These are phyloP conservation scores for Volvariella surrecta DNA, from an alignment of 1,284 basidiomycete genomes.

Conservation along the genomic window DNA sequence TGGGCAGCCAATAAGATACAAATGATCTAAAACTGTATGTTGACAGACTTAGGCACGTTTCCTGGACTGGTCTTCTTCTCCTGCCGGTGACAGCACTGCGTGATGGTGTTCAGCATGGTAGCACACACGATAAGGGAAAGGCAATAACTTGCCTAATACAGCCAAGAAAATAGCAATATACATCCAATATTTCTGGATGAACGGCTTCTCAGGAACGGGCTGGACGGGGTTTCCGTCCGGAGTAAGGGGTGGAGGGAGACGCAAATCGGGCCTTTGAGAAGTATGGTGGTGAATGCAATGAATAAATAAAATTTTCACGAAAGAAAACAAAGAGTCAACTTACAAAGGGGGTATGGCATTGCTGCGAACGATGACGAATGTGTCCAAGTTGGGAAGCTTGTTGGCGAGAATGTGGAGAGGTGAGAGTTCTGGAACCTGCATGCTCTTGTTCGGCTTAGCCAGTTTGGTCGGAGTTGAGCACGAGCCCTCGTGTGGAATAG, in stretches of 20 bases:
- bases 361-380: slow-evolving; percentile 40
- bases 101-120: slow-evolving; percentile 1
- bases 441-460: slow-evolving; percentile 10
- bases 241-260: slow-evolving; percentile 57
- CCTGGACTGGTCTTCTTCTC: slow-evolving; percentile 15
- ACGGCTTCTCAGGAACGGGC: slow-evolving; percentile 63
- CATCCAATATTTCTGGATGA: slow-evolving; percentile 87
- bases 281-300: slow-evolving; percentile 2
- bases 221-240: slow-evolving; percentile 55
- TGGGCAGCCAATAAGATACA: neutral
- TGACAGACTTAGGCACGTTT: slow-evolving; percentile 1
- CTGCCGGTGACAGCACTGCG: slow-evolving; percentile 15
- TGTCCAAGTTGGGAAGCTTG: slow-evolving; percentile 33
- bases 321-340: slow-evolving; percentile 16
- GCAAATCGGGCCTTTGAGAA: slow-evolving; percentile 49
- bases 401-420: slow-evolving; percentile 22
- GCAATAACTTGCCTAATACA: slow-evolving; percentile 41
- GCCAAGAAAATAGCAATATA: slow-evolving; percentile 60
- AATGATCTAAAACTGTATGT: neutral
- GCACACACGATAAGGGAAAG: neutral
- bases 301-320: neutral
- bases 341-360: slow-evolving; percentile 51
- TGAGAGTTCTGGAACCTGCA: slow-evolving; percentile 5
- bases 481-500: slow-evolving; percentile 54
- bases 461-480: slow-evolving; percentile 39